phyloP scores from a whole-genome alignment of 331 rosid genomes.

The Quercus lobata region DNA sequence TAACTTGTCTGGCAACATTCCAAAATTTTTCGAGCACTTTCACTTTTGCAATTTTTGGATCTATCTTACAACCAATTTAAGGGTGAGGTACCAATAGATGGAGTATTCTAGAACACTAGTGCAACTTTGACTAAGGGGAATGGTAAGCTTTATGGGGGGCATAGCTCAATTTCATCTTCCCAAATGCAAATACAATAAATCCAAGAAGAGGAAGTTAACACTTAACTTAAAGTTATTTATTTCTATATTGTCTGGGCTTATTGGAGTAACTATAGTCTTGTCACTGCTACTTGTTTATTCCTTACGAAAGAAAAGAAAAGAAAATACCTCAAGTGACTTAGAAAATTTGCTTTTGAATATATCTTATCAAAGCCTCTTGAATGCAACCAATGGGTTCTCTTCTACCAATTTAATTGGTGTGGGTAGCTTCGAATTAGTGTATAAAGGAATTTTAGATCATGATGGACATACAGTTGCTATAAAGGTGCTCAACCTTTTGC shows the following conservation, averaged over 20 bases:
- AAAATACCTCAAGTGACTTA: neutral
- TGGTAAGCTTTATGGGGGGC: neutral
- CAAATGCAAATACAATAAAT: neutral
- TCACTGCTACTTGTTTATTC: too few relatives aligned
- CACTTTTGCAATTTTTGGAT: neutral
- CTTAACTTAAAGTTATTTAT: too few relatives aligned
- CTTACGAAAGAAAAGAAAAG: too few relatives aligned
- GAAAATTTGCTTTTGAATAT: neutral
- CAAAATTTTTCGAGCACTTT: too few relatives aligned
- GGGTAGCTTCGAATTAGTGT: slow-evolving; percentile 45
- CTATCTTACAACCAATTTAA: neutral
- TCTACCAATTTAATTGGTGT: slow-evolving; percentile 32
- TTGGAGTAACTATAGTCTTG: too few relatives aligned
- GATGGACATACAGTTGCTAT: slow-evolving; percentile 23
- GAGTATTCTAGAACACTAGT: neutral
- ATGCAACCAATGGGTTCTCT: slow-evolving; percentile 34
- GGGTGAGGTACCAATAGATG: neutral
- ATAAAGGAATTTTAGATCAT: slow-evolving; percentile 35
- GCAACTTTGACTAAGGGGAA: neutral
- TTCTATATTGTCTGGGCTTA: too few relatives aligned
- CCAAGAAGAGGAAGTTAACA: neutral
- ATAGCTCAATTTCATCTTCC: neutral
- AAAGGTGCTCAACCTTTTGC: slow-evolving; percentile 43
- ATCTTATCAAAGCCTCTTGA: slow-evolving; percentile 29
- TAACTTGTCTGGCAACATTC: neutral